Evolutionary conservation across 2,329 filamentous ascomycete genomes (phyloP).

Genomic region (Cyphellophora attinorum): DNA sequence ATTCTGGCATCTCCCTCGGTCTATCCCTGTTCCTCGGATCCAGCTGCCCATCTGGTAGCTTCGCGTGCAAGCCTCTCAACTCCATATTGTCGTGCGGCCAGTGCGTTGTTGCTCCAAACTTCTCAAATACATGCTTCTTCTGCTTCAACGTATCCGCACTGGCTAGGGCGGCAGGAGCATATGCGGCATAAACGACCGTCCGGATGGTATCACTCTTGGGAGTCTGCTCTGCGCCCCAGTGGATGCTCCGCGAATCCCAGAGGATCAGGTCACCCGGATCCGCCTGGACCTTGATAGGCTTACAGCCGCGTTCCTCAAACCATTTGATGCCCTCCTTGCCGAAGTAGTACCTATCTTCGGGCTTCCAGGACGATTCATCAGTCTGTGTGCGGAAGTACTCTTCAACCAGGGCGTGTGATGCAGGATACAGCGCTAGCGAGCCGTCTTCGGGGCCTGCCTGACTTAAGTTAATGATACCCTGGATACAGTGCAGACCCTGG

Average conservation of each 20-base stretch:
- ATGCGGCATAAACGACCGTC: too few species aligned
- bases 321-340: slow-evolving; percentile 23
- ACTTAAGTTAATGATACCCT: slow-evolving; percentile 40
- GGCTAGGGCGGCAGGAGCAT: too few species aligned
- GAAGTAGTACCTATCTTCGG: slow-evolving; percentile 24
- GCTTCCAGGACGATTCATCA: slow-evolving; percentile 20
- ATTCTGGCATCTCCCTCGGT: too few species aligned
- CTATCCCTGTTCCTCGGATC: too few species aligned
- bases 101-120: too few species aligned
- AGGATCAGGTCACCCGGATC: slow-evolving; percentile 36
- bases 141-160: too few species aligned
- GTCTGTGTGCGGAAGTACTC: slow-evolving; percentile 24
- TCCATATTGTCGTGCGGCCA: too few species aligned
- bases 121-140: too few species aligned
- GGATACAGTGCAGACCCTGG: slow-evolving; percentile 41
- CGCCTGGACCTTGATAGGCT: slow-evolving; percentile 28
- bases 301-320: slow-evolving; percentile 22
- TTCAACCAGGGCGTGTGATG: slow-evolving; percentile 22
- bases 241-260: slow-evolving; percentile 18
- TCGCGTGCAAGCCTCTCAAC: too few species aligned
- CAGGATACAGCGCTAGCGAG: slow-evolving; percentile 26
- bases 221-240: too few species aligned
- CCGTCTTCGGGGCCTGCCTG: slow-evolving; percentile 28
- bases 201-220: too few species aligned
- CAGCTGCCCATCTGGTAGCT: too few species aligned